A percentile compares a stretch with the other conserved stretches of the same genome.
Evolutionary conservation across 2,329 filamentous ascomycete genomes (phyloP).

Genomic region (Chrysoporthe austroafricana): DNA sequence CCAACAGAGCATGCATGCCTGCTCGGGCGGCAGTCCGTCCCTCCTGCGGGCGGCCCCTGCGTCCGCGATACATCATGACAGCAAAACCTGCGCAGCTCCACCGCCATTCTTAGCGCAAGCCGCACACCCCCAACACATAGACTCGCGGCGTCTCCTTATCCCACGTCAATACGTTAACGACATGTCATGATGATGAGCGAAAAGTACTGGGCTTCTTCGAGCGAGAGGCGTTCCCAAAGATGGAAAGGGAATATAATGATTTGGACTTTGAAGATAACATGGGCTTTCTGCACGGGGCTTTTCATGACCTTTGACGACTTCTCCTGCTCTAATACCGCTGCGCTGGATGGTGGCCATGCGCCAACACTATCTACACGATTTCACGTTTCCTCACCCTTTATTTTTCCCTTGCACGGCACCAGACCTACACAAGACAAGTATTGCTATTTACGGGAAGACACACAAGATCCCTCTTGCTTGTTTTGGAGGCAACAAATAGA

Average conservation of each 20-base stretch:
- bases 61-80: neutral
- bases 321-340: constrained; percentile 14
- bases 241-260: constrained; percentile 1
- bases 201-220: constrained; percentile 8
- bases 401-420: neutral
- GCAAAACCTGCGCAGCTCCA: neutral
- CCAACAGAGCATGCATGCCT: no score
- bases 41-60: neutral
- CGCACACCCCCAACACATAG: constrained; percentile 6
- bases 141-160: constrained; percentile 2
- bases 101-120: constrained; percentile 1
- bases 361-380: constrained; percentile 1
- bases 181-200: constrained; percentile 20
- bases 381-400: neutral
- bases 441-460: constrained; percentile 4
- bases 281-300: constrained; percentile 23
- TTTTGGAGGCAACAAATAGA: constrained; percentile 26
- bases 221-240: constrained; percentile 17
- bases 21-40: no score
- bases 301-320: constrained; percentile 24
- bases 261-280: constrained; percentile 7
- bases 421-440: neutral
- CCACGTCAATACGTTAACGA: constrained; percentile 18
- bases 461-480: constrained; percentile 13
- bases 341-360: constrained; percentile 19